phyloP scores from a whole-genome alignment of 306 rosid genomes.

The Pterocarpus macrocarpus region DNA sequence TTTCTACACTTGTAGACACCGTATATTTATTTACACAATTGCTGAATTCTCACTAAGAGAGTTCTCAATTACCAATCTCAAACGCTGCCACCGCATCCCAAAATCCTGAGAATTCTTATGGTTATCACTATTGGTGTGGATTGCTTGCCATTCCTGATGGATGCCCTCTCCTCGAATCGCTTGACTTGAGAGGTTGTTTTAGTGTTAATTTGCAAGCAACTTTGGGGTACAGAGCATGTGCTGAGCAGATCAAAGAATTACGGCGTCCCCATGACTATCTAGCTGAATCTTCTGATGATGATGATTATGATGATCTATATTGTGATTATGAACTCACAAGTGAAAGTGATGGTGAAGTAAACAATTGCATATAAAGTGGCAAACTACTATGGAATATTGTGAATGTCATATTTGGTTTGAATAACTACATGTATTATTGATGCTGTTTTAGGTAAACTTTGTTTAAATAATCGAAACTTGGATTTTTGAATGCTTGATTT shows the following conservation, averaged over 20 bases:
- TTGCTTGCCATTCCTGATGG: slow-evolving; percentile 52
- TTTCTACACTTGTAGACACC: not conserved
- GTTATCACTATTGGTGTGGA: slow-evolving; percentile 4
- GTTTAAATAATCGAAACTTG: too few relatives aligned
- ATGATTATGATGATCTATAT: too few relatives aligned
- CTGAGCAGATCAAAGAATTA: not conserved
- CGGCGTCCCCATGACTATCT: not conserved
- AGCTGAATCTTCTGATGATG: not conserved
- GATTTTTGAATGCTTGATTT: too few relatives aligned
- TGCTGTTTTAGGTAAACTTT: too few relatives aligned
- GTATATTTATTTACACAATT: not conserved
- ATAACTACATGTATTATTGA: too few relatives aligned
- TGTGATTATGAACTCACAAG: too few relatives aligned
- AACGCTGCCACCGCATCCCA: not conserved
- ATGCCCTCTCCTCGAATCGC: slow-evolving; percentile 40
- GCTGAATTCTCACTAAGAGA: slow-evolving; percentile 29
- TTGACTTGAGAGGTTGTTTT: not conserved
- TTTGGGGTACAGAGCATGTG: not conserved
- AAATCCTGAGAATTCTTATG: too few relatives aligned
- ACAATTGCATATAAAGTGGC: too few relatives aligned
- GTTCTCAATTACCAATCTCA: slow-evolving; percentile 49
- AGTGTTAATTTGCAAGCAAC: not conserved
- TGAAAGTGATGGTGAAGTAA: too few relatives aligned
- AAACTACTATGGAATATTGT: too few relatives aligned
- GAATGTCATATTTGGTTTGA: too few relatives aligned